Evolutionary conservation across 139 green algal genomes (phyloP).

Genomic region (Auxenochlorella protothecoides): DNA sequence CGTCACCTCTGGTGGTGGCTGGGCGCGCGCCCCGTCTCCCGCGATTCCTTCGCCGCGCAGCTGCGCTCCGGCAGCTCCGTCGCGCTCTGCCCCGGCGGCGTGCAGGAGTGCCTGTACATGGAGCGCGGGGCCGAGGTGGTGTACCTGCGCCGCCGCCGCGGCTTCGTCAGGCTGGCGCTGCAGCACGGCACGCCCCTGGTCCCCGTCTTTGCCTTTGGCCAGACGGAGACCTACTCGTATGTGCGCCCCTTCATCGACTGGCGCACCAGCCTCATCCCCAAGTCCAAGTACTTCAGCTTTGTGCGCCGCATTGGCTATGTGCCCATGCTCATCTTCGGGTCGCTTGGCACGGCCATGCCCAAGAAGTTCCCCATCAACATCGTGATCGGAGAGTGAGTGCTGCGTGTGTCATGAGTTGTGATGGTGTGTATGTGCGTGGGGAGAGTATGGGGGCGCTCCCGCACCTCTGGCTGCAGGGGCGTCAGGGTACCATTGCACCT

Average conservation of each 20-base stretch:
- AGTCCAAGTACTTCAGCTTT: constrained; percentile 1
- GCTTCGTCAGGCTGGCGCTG: constrained; percentile 70
- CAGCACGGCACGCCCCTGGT: constrained; percentile 53
- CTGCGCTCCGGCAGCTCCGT: constrained; percentile 14
- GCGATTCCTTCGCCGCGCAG: not conserved
- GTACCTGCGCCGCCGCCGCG: constrained; percentile 48
- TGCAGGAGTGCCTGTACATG: constrained; percentile 68
- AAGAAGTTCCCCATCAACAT: not conserved
- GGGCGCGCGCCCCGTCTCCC: constrained; percentile 10
- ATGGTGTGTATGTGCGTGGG: no score
- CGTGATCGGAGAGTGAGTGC: not conserved
- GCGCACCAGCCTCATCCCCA: constrained; percentile 1
- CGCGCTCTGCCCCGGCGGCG: constrained; percentile 34
- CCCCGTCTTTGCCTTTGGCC: constrained; percentile 81
- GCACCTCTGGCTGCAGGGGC: no score
- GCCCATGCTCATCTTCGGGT: constrained; percentile 12
- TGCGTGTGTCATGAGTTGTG: no score
- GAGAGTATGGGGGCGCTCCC: no score
- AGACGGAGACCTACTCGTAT: constrained; percentile 57
- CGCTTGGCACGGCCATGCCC: constrained; percentile 5
- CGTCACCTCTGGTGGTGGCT: constrained; percentile 31
- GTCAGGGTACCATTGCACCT: no score
- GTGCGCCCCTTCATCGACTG: constrained; percentile 20
- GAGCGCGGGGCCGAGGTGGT: constrained; percentile 45
- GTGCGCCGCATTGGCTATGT: constrained; percentile 10